A percentile compares a stretch with the other conserved stretches of the same genome.
Conservation (phyloP, 179 eudicot genomes). For the Monotropa hypopitys region DNA sequence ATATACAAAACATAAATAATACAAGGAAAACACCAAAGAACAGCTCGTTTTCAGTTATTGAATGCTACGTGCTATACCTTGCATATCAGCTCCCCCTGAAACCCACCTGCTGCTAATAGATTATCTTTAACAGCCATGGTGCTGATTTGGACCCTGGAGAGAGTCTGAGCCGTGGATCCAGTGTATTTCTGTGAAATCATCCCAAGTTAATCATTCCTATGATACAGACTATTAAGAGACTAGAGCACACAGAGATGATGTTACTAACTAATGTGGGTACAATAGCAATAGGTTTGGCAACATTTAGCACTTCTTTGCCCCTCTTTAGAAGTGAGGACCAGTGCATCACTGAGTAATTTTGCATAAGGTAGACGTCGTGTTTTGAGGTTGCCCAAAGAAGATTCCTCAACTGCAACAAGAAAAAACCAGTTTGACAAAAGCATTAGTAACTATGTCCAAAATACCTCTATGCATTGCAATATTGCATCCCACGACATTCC, state of each 20-base stretch:
- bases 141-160: slow-evolving; percentile 74
- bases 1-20: not conserved
- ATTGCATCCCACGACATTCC: not conserved
- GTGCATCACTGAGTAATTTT: slow-evolving; percentile 71
- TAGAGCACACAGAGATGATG: not conserved
- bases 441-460: not conserved
- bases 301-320: slow-evolving; percentile 60
- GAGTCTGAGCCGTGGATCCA: slow-evolving; percentile 42
- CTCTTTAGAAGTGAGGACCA: slow-evolving; percentile 57
- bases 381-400: slow-evolving; percentile 75
- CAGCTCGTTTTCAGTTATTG: not conserved
- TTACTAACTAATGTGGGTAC: slow-evolving; percentile 40
- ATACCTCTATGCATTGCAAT: not conserved
- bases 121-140: slow-evolving; percentile 74
- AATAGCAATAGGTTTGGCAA: slow-evolving; percentile 55
- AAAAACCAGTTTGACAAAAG: not conserved
- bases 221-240: not conserved
- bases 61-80: slow-evolving; percentile 33
- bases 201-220: not conserved
- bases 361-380: slow-evolving; percentile 72
- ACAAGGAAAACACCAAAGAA: not conserved
- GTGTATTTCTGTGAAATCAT: slow-evolving; percentile 40
- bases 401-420: slow-evolving; percentile 50
- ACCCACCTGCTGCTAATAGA: slow-evolving; percentile 83
- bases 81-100: slow-evolving; percentile 86